Percentiles rank a stretch among this genome's conserved stretches.
These are phyloP conservation scores for carrot (Daucus carota) DNA, from an alignment of 129 eudicot species.

Conservation along the genomic window DNA sequence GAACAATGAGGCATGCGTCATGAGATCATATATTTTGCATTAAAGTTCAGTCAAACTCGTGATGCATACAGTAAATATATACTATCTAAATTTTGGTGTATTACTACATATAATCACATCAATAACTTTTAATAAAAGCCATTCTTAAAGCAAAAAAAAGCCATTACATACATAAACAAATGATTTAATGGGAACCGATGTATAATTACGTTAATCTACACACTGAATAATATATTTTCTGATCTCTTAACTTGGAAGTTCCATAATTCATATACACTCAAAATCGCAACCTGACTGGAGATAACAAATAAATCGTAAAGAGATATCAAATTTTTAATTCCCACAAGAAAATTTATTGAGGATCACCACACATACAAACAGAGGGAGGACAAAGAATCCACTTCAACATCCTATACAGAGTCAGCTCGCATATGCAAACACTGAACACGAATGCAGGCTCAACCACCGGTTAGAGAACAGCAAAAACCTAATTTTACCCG, in stretches of 20 bases:
- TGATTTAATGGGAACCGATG: not conserved
- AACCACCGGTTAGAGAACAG: not conserved
- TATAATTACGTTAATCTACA: not conserved
- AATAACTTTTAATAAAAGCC: not conserved
- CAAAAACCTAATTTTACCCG: not conserved
- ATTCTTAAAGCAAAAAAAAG: not conserved
- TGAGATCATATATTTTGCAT: no score
- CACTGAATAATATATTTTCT: not conserved
- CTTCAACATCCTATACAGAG: not conserved
- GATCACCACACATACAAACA: not conserved
- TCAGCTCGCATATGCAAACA: not conserved
- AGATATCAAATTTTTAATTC: not conserved
- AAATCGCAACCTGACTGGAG: not conserved
- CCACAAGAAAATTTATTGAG: not conserved
- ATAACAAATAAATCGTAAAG: not conserved
- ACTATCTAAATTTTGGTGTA: no score
- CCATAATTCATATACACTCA: not conserved
- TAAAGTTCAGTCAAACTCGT: no score
- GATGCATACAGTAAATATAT: no score
- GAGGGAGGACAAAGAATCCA: not conserved
- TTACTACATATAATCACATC: no score
- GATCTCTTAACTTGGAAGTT: no score
- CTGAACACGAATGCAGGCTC: not conserved
- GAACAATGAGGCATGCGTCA: no score
- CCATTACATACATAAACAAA: not conserved